Conservation (phyloP, 179 eudicot species). For the Amaranthus tricolor region DNA sequence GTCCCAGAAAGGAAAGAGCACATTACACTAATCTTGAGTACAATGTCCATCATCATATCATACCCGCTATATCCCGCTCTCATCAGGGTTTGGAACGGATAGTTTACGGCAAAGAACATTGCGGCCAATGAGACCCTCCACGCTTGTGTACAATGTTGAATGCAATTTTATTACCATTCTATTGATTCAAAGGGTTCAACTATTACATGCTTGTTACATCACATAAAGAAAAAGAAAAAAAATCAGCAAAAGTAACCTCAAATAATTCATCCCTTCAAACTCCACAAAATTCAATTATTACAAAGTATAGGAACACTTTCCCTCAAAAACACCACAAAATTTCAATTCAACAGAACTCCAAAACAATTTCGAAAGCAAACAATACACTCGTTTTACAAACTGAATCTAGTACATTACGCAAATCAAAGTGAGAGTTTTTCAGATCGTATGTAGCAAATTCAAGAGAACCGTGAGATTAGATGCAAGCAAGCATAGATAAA, state of each 20-base stretch:
- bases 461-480: too few relatives aligned
- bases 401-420: not conserved
- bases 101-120: too few relatives aligned
- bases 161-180: conserved; percentile 18
- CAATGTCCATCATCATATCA: too few relatives aligned
- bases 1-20: not conserved
- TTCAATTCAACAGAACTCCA: not conserved
- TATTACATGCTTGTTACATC: not conserved
- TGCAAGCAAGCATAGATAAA: too few relatives aligned
- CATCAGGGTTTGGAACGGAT: too few relatives aligned
- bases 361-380: too few relatives aligned
- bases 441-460: not conserved
- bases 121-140: too few relatives aligned
- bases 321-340: too few relatives aligned
- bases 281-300: not conserved
- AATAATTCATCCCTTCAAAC: not conserved
- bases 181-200: conserved; percentile 2
- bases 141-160: not conserved
- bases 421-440: not conserved
- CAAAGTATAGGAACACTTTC: not conserved
- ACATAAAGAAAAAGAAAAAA: not conserved
- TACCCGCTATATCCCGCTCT: too few relatives aligned
- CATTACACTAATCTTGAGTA: too few relatives aligned
- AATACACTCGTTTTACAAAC: not conserved
- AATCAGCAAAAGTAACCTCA: too few relatives aligned